A percentile compares a stretch with the other conserved stretches of the same genome.
phyloP scores from a whole-genome alignment of 2,329 filamentous ascomycete genomes.

The Coniochaeta prunicola region DNA sequence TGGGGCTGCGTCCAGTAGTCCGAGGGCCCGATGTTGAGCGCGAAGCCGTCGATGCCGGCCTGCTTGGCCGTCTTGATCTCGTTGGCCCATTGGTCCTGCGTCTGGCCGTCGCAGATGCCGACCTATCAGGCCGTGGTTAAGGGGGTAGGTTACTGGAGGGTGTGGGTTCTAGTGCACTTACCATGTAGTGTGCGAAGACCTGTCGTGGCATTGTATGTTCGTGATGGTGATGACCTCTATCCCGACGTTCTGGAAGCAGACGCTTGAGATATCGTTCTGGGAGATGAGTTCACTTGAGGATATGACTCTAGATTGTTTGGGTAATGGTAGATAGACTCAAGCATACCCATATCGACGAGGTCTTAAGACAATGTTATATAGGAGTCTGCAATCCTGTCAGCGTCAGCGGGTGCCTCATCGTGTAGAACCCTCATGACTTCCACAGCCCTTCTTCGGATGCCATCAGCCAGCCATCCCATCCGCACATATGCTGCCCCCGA shows the following conservation, averaged over 20 bases:
- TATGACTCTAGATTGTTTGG: neutral
- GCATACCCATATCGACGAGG: neutral
- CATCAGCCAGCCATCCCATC: neutral
- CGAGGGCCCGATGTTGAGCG: constrained; percentile 29
- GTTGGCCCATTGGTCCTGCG: constrained; percentile 19
- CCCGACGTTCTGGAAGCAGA: neutral
- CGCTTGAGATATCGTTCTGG: neutral
- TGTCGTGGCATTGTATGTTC: constrained; percentile 2
- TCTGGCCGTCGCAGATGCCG: constrained; percentile 23
- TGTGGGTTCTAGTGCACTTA: neutral
- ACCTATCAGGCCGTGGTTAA: constrained; percentile 12
- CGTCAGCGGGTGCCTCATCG: neutral
- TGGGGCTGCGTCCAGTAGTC: constrained; percentile 24
- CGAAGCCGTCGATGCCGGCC: constrained; percentile 32
- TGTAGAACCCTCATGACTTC: neutral
- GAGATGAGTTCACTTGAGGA: neutral
- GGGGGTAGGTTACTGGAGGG: neutral
- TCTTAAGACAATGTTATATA: neutral
- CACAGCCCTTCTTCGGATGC: neutral
- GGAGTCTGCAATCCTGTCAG: neutral
- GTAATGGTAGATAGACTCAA: neutral
- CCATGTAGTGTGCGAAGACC: constrained; percentile 1
- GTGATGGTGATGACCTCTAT: neutral
- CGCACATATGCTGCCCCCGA: too few relatives aligned
- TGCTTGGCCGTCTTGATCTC: constrained; percentile 26